phyloP scores from a whole-genome alignment of 2,329 filamentous ascomycete species.

The Calcarisporium arbuscula region DNA sequence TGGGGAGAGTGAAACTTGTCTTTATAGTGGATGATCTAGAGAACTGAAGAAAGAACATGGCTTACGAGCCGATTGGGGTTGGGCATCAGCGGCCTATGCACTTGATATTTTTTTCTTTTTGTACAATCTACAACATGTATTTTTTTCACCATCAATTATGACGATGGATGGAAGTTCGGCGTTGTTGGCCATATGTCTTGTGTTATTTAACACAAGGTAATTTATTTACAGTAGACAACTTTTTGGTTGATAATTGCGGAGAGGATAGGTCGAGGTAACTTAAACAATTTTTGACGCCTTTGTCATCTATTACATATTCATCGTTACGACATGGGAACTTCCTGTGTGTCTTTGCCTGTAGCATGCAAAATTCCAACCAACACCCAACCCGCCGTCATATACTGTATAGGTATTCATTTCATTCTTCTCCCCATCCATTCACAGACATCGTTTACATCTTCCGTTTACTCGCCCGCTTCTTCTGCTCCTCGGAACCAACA shows the following conservation, averaged over 20 bases:
- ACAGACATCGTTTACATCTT: slow-evolving; percentile 37
- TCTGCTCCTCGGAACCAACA: slow-evolving; percentile 38
- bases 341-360: no score
- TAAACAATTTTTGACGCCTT: slow-evolving; percentile 14
- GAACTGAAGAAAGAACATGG: background rate
- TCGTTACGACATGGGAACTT: slow-evolving; percentile 23
- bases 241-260: slow-evolving; percentile 2
- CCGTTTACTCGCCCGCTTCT: slow-evolving; percentile 45
- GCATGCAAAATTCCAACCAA: no score
- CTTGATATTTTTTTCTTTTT: slow-evolving; percentile 11
- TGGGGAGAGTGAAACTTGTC: slow-evolving; percentile 13
- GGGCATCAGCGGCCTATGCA: slow-evolving; percentile 19
- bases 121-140: slow-evolving; percentile 18
- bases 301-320: slow-evolving; percentile 21
- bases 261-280: slow-evolving; percentile 2
- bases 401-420: slow-evolving; percentile 5
- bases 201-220: slow-evolving; percentile 6
- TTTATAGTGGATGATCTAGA: no score
- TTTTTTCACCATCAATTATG: slow-evolving; percentile 15
- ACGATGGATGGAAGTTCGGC: slow-evolving; percentile 8
- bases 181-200: slow-evolving; percentile 15
- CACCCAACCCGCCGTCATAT: no score
- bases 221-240: slow-evolving; percentile 5
- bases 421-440: background rate
- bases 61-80: slow-evolving; percentile 1